Evolutionary conservation across 2,329 filamentous ascomycete genomes (phyloP), one percentile per base, ranked within the genome.

Genomic region (Epichloe sibirici): DNA sequence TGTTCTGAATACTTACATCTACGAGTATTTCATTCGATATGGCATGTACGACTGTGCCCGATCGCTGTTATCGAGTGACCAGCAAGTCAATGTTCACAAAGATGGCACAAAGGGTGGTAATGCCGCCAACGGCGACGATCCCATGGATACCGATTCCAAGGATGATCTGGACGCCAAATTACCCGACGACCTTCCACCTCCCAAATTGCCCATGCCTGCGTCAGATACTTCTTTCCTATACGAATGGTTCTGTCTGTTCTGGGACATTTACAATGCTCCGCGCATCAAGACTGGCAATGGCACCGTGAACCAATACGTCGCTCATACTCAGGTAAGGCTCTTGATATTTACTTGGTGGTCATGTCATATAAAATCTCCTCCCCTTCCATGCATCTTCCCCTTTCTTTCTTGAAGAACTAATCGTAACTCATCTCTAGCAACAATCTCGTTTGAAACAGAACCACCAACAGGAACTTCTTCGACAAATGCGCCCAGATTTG

Each of bases 211-310:
- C 12, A 77, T 75, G 65, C 78, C 79, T 48, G 75, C 75, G 55
- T 78, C 78, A 51, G 86, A 85, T 62, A 86, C 80, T 56, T 88
- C 88, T 28, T 97, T 98, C 63, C 75, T 98, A n/a, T 86, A 89
- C 60, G 93, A 97, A 63, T 98, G 93, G 93, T 98, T 94, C 74
- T 88, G 85, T 64, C 79, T 96, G 50, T 98, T 98, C 69, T 97
- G 90, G 90, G 93, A 98, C 63, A 89, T 97, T 61, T 94, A 87
- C 69, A 83, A 83, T 64, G 88, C 89, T 52, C 87, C 91, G 65
- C 86, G 88, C 63, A 80, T 77, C 62, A 84, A 82, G 66, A 80
- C 79, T 51, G 77, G 77, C 52, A 83, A 76, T 64, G 69, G 73
- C 28, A 78, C 79, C 55, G 83, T 88, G 46, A 78, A 78, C 57